phyloP scores from a whole-genome alignment of 805 yeast genomes.

The Candida tammaniensis region DNA sequence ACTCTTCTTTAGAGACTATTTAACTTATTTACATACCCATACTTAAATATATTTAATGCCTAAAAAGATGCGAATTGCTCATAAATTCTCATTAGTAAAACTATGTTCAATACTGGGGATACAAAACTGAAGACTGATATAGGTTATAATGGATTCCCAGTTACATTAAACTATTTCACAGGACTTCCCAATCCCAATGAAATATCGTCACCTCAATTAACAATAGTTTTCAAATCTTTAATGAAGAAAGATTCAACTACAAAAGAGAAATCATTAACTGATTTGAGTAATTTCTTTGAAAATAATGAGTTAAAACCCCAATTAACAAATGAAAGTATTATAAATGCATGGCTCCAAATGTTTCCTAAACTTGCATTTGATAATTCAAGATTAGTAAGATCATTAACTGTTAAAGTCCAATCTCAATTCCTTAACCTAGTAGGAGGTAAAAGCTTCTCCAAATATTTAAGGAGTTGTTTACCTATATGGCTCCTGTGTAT shows the following conservation, averaged over 20 bases:
- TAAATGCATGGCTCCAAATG: slow-evolving; percentile 72
- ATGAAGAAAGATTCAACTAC: slow-evolving; percentile 82
- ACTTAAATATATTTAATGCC: too few relatives aligned
- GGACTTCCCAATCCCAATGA: slow-evolving; percentile 63
- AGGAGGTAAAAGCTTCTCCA: slow-evolving; percentile 54
- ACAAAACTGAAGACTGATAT: slow-evolving; percentile 14
- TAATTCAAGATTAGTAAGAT: slow-evolving; percentile 62
- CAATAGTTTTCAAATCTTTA: slow-evolving; percentile 69
- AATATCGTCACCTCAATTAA: slow-evolving; percentile 44
- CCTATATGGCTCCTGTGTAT: slow-evolving; percentile 73
- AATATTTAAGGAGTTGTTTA: slow-evolving; percentile 65
- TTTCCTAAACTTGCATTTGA: slow-evolving; percentile 80
- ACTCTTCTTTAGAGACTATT: slow-evolving; percentile 12
- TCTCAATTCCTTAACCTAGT: slow-evolving; percentile 46
- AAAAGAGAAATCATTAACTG: slow-evolving; percentile 72
- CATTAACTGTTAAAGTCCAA: slow-evolving; percentile 62
- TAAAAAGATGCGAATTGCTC: too few relatives aligned
- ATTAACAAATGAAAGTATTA: slow-evolving; percentile 47
- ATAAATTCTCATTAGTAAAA: too few relatives aligned
- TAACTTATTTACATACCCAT: too few relatives aligned
- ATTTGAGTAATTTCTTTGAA: slow-evolving; percentile 38
- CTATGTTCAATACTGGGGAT: slow-evolving; percentile 5
- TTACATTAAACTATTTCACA: slow-evolving; percentile 70
- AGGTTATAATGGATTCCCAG: slow-evolving; percentile 42
- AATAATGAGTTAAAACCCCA: slow-evolving; percentile 39